Percentiles rank a stretch among this genome's conserved stretches.
Conservation (phyloP, 495 filamentous ascomycete genomes). For the Talaromyces adpressus region DNA sequence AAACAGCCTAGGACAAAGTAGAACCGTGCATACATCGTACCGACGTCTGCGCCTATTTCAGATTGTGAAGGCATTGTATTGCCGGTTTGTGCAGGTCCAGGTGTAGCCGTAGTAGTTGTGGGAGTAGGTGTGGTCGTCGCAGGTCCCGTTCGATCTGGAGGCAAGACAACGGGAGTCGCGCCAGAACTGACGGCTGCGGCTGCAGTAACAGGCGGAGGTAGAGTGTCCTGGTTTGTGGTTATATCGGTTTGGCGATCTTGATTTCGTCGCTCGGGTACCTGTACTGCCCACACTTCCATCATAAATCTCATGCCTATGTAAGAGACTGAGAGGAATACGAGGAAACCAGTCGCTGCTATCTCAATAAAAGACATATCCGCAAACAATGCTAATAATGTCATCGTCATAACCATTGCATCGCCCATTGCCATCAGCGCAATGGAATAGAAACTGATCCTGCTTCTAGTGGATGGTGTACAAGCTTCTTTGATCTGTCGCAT, state of each 20-base stretch:
- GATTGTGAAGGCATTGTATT: conserved; percentile 24
- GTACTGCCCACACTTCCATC: conserved; percentile 79
- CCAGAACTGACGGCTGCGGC: conserved; percentile 34
- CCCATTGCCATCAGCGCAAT: conserved; percentile 79
- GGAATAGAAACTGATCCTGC: conserved; percentile 84
- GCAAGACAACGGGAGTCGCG: conserved; percentile 65
- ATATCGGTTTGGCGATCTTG: conserved; percentile 30
- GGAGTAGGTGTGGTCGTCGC: conserved; percentile 24
- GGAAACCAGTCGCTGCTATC: conserved; percentile 59
- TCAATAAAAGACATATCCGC: conserved; percentile 60
- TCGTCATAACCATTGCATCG: conserved; percentile 63
- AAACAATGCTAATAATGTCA: conserved; percentile 58
- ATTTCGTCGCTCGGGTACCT: conserved; percentile 72
- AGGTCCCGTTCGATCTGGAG: conserved; percentile 73
- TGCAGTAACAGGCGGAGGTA: conserved; percentile 61
- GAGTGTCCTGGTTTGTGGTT: conserved; percentile 29
- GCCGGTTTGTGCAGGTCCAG: conserved; percentile 37
- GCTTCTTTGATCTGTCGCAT: conserved; percentile 85
- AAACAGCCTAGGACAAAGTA: conserved; percentile 62
- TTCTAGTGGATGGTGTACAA: conserved; percentile 88
- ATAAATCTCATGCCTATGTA: conserved; percentile 79
- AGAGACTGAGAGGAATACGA: conserved; percentile 64
- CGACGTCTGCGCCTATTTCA: conserved; percentile 50
- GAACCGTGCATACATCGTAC: conserved; percentile 73
- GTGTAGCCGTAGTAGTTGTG: conserved; percentile 32